Evolutionary conservation across 179 eudicot genomes (phyloP).

Genomic region (Actinidia chinensis): DNA sequence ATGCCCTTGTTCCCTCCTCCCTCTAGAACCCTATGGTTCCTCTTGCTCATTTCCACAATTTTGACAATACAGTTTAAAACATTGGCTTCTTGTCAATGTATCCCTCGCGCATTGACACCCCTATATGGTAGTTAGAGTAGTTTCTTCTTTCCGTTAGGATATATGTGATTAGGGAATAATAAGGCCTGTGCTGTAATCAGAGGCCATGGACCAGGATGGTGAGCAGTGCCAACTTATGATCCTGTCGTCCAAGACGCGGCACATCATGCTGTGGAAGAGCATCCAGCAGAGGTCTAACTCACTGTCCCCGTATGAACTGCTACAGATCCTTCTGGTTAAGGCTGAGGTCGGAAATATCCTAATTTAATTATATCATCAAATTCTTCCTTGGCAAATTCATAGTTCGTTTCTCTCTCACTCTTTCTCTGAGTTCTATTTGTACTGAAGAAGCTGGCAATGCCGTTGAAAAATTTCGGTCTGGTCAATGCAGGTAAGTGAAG

Average conservation of each 20-base stretch:
- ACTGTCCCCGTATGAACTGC: slow-evolving; percentile 41
- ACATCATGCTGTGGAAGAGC: slow-evolving; percentile 35
- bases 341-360: slow-evolving; percentile 35
- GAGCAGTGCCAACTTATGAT: slow-evolving; percentile 20
- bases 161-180: background rate
- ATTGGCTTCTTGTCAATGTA: background rate
- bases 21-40: background rate
- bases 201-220: slow-evolving; percentile 23
- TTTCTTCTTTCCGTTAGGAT: background rate
- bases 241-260: slow-evolving; percentile 29
- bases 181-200: slow-evolving; percentile 18
- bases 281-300: slow-evolving; percentile 46
- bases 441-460: background rate
- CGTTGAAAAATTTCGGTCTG: background rate
- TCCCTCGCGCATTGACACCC: background rate
- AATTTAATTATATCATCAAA: background rate
- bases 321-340: slow-evolving; percentile 49
- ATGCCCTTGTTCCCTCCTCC: background rate
- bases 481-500: slow-evolving; percentile 37
- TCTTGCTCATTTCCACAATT: background rate
- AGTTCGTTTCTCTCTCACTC: background rate
- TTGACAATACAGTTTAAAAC: background rate
- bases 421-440: background rate
- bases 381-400: background rate
- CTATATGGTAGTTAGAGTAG: background rate